phyloP scores from a whole-genome alignment of 1,284 basidiomycete genomes.

The Pisolithus thermaeus region DNA sequence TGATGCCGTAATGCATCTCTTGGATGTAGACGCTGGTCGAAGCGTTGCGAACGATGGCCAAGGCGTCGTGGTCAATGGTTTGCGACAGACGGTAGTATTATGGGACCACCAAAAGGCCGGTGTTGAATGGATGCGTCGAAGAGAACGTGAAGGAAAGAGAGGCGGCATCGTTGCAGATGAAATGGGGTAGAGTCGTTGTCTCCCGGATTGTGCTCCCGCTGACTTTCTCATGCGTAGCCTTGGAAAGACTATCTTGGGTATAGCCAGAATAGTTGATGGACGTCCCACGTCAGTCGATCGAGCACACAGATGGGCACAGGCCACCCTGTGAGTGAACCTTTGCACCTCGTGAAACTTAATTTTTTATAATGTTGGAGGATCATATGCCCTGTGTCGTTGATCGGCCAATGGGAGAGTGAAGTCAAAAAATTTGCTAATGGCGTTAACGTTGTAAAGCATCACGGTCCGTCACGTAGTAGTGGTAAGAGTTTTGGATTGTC shows the following conservation, averaged over 20 bases:
- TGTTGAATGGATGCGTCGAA: background rate
- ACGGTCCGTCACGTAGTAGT: background rate
- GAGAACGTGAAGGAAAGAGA: background rate
- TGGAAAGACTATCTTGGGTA: background rate
- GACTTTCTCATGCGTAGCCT: background rate
- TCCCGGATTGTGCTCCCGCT: background rate
- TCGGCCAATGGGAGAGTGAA: background rate
- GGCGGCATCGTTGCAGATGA: background rate
- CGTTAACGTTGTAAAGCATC: background rate
- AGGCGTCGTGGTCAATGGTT: background rate
- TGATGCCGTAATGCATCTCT: background rate
- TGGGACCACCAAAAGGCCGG: background rate
- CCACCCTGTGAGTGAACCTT: background rate
- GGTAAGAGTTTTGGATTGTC: background rate
- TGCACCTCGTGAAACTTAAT: background rate
- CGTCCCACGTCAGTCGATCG: background rate
- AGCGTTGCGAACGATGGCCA: background rate
- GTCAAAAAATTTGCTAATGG: background rate
- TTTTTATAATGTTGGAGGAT: background rate
- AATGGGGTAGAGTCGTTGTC: background rate
- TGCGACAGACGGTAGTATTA: background rate
- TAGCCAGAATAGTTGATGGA: background rate
- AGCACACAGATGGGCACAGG: background rate
- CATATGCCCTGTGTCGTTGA: background rate
- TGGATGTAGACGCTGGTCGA: background rate